These are phyloP conservation scores for Penicillium maclennaniae DNA, from an alignment of 495 filamentous ascomycete genomes.

Conservation along the genomic window DNA sequence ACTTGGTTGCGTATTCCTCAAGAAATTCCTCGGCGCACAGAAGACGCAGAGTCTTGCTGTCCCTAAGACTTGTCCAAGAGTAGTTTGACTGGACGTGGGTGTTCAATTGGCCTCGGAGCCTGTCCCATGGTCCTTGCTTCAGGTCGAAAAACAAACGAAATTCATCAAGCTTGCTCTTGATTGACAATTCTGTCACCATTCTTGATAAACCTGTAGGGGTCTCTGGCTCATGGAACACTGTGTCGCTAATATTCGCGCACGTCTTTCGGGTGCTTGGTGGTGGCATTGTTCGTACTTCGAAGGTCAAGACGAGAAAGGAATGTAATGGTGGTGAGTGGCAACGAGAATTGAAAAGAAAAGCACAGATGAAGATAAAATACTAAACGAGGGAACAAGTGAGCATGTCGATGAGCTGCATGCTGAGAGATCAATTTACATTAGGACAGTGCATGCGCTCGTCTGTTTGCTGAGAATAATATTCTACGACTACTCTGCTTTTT, in stretches of 20 bases:
- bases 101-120: constrained; percentile 9
- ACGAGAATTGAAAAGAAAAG: not conserved
- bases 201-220: not conserved
- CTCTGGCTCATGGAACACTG: not conserved
- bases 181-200: not conserved
- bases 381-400: not conserved
- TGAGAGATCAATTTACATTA: not conserved
- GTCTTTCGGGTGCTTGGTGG: not conserved
- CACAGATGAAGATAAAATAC: not conserved
- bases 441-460: not conserved
- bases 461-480: not conserved
- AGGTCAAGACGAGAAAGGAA: not conserved
- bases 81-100: not conserved
- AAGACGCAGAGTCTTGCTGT: not conserved
- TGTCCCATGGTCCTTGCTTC: constrained; percentile 7
- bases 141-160: constrained; percentile 22
- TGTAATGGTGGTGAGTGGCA: too few relatives aligned
- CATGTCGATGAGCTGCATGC: not conserved
- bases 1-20: not conserved
- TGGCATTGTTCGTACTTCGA: not conserved
- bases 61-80: not conserved
- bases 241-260: not conserved
- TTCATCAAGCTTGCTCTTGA: constrained; percentile 4
- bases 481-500: not conserved
- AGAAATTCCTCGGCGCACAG: not conserved